Evolutionary conservation across 306 rosid species (phyloP), one percentile per base, ranked within the genome.

Genomic region (Cucurbita ficifolia): DNA sequence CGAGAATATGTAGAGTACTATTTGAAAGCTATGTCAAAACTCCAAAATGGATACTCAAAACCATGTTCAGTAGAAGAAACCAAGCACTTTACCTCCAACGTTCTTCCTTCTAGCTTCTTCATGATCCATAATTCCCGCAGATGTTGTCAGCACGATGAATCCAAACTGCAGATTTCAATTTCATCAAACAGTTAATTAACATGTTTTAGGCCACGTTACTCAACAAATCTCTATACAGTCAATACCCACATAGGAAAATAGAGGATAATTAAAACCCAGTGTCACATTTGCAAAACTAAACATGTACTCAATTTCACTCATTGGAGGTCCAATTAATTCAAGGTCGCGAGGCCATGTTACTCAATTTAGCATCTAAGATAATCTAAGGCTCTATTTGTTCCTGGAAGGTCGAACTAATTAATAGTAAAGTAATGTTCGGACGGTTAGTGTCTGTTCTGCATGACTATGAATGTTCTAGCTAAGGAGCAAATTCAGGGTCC

Each of bases 31-130:
- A 18, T 54, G 39, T 35, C 63, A 73, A 73, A 54, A 73, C 16
- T 53, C 61, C 76, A 36, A 7, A 70, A 50, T 70, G 74, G 59
- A 50, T 8, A 16, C 59, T 70, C 29, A 29, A 70, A 50, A 33
- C 45, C 74, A 70, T 50, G 59, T 70, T 74, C 70, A 74, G 48
- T 74, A 74, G 68, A 74, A 74, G 70, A 74, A 74, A 57, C 77
- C 77, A 56, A 74, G 77, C 0, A 74, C 77, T 74, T 74, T 74
- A 1, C 77, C 77, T 14, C 77, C 77, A 42, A 74, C 77, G 29
- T 74, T 74, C 77, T 74, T 74, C 38, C 77, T 74, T 57, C 77
- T 58, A 13, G 77, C 77, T 22, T 74, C 77, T 45, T 74, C 77
- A 17, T 74, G 77, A 74, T 74, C 77, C 77, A 74, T 74, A 17